phyloP scores from a whole-genome alignment of 352 stramenopile genomes.

The Phytophthora foliorum region DNA sequence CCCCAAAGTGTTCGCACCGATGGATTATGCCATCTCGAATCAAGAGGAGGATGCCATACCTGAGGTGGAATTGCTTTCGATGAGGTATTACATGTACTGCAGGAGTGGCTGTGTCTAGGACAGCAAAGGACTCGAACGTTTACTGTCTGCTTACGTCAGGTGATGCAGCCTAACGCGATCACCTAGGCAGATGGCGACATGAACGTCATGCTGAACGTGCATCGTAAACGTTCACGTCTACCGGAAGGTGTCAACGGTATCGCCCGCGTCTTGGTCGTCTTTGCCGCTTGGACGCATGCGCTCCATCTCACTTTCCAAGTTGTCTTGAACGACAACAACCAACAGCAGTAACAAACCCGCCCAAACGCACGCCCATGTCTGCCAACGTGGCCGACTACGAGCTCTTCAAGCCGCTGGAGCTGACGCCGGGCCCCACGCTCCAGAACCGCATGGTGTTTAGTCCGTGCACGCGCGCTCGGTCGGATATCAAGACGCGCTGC shows the following conservation, averaged over 20 bases:
- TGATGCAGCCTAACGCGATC: no score
- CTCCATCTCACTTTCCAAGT: slow-evolving; percentile 22
- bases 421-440: slow-evolving; percentile 42
- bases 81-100: no score
- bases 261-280: neutral
- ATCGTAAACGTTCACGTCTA: no score
- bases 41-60: no score
- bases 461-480: slow-evolving; percentile 46
- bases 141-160: no score
- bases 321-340: slow-evolving; percentile 6
- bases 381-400: slow-evolving; percentile 42
- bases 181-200: no score
- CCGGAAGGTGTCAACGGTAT: slow-evolving; percentile 11
- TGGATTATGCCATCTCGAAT: no score
- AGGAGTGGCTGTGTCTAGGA: no score
- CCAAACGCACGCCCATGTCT: slow-evolving; percentile 25
- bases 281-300: neutral
- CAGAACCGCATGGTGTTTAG: slow-evolving; percentile 59
- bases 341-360: neutral
- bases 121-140: neutral
- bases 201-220: no score
- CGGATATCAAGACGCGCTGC: no score
- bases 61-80: no score
- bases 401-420: slow-evolving; percentile 50
- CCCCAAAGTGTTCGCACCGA: no score